A percentile compares a stretch with the other conserved stretches of the same genome.
phyloP scores from a whole-genome alignment of 441 rosid genomes.

The Theobroma grandiflorum region DNA sequence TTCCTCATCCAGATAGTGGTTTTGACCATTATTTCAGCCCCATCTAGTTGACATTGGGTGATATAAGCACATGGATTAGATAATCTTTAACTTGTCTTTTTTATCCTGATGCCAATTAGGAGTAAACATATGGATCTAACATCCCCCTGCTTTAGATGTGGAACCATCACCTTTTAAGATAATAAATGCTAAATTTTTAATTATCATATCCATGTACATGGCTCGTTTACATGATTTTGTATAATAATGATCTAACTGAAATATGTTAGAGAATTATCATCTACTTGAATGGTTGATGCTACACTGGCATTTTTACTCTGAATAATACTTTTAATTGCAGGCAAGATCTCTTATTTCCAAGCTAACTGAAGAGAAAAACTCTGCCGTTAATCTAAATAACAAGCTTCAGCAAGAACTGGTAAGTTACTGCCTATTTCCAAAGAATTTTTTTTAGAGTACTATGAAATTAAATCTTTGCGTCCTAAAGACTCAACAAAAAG shows the following conservation, averaged over 20 bases:
- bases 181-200: background rate
- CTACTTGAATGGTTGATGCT: background rate
- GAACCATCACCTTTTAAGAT: background rate
- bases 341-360: slow-evolving; percentile 60
- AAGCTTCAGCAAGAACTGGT: slow-evolving; percentile 86
- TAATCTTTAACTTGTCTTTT: background rate
- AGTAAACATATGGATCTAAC: background rate
- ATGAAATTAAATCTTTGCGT: background rate
- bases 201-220: background rate
- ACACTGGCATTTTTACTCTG: slow-evolving; percentile 21
- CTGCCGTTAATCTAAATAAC: slow-evolving; percentile 57
- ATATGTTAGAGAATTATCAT: background rate
- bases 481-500: background rate
- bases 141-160: background rate
- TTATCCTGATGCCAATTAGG: background rate
- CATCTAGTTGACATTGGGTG: background rate
- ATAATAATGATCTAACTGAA: slow-evolving; percentile 12
- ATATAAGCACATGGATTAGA: background rate
- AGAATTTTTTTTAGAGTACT: slow-evolving; percentile 14
- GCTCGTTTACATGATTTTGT: background rate
- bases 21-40: background rate
- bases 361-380: slow-evolving; percentile 75
- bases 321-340: slow-evolving; percentile 45
- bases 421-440: slow-evolving; percentile 25
- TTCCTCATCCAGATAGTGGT: background rate